Base-by-base conservation (phyloP, 208 protist genomes). In the Leishmania turanica region DNA sequence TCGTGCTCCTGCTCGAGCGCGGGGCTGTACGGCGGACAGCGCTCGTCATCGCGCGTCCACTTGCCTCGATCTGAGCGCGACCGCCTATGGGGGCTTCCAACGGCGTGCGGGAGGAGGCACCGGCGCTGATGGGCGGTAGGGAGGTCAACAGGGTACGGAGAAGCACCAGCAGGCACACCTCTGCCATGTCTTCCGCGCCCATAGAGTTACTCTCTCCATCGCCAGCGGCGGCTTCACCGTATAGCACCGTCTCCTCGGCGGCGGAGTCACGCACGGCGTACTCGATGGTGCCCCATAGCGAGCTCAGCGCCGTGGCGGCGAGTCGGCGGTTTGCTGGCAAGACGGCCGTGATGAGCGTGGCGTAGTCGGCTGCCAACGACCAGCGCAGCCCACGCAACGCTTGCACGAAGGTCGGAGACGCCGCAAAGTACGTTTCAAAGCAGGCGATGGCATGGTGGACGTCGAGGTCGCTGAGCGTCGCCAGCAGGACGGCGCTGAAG, bases 391-490 rank as follows among this genome's bases (percentile, higher is more conserved):
- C 31, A 24, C 51, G 64, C 64, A 82, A 19, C 7, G 77, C 82
- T 13, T 31, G 31, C 27, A 77, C 82, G 34, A 85, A 85, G 45
- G 47, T 13, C 2, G 79, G 62, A 21, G 82, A 85, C 13, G 71
- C 72, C 53, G 76, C n/a, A 47, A 85, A 75, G 82, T 79, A 82
- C 27, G 54, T 47, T 13, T 85, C 51, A 40, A 85, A 82, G 73
- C 77, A 85, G 4, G 77, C 70, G 62, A 91, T 69, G 34, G 93
- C 88, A 73, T 84, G 62, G 86, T 88, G 82, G 5, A 81, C 66
- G 83, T 95, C 86, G 2, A 81, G 60, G 68, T 89, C 89, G n/a
- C 87, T 86, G n/a, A 95, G 84, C 53, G 86, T 86, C 37, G 87
- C 77, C 27, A 96, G 76, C 27, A 96, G 47, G 1, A 85, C 62